phyloP scores from a whole-genome alignment of 1,139 yeast genomes.

The Magnusiomyces tetraspermus region DNA sequence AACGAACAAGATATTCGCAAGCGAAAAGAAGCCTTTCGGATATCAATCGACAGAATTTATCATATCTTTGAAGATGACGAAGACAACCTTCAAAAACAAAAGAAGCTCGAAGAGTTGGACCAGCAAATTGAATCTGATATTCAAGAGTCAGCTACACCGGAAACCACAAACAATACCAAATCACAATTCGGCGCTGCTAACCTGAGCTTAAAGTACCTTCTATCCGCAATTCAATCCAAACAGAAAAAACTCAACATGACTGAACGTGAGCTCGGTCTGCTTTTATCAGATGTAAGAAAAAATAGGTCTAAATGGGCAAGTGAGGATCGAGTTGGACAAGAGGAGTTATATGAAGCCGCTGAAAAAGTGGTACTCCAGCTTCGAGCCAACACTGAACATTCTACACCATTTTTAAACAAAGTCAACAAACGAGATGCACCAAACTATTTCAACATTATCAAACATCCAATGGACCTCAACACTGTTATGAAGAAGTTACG shows the following conservation, averaged over 20 bases:
- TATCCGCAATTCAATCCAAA: constrained; percentile 67
- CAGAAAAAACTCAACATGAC: constrained; percentile 66
- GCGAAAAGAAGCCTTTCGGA: constrained; percentile 13
- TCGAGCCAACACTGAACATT: constrained; percentile 89
- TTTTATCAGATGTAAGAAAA: constrained; percentile 86
- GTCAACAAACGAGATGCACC: constrained; percentile 98
- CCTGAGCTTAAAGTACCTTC: constrained; percentile 62
- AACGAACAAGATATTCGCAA: constrained; percentile 19
- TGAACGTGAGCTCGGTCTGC: constrained; percentile 76
- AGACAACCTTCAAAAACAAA: constrained; percentile 65
- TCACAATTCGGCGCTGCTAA: constrained; percentile 71
- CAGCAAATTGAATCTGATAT: constrained; percentile 46
- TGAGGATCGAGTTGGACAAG: constrained; percentile 92
- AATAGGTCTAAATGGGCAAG: constrained; percentile 96
- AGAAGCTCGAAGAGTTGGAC: constrained; percentile 74
- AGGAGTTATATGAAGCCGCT: constrained; percentile 93
- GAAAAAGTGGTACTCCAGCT: constrained; percentile 88
- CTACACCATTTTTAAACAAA: constrained; percentile 88
- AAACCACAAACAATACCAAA: constrained; percentile 26
- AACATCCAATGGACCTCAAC: constrained; percentile 92
- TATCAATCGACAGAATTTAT: constrained; percentile 38
- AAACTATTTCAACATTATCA: constrained; percentile 80
- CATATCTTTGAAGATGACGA: constrained; percentile 79
- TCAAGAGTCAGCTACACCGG: constrained; percentile 15
- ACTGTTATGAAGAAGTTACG: constrained; percentile 88